Conservation (phyloP, 441 rosid genomes). For the Pelargonium myrrhifolium region DNA sequence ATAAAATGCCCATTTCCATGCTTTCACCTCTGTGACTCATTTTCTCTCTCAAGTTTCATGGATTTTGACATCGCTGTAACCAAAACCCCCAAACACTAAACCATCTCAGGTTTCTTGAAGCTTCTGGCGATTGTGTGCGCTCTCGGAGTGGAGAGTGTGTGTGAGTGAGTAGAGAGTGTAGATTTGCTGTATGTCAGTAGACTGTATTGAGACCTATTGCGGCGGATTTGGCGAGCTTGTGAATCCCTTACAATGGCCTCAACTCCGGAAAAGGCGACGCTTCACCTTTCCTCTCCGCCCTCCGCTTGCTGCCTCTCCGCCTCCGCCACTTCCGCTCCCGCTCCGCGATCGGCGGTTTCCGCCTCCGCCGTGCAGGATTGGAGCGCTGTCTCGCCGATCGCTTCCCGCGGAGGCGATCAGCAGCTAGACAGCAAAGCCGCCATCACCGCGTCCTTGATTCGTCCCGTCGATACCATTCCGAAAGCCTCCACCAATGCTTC, state of each 20-base stretch:
- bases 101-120: constrained; percentile 16
- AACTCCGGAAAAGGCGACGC: constrained; percentile 82
- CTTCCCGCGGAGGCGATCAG: constrained; percentile 23
- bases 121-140: constrained; percentile 22
- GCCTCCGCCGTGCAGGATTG: constrained; percentile 28
- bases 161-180: constrained; percentile 9
- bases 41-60: neutral
- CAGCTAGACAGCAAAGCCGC: constrained; percentile 27
- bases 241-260: constrained; percentile 96
- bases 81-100: neutral
- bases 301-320: constrained; percentile 18
- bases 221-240: constrained; percentile 77
- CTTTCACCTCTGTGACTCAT: too few relatives aligned
- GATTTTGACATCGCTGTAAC: neutral
- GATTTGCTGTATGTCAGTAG: constrained; percentile 93
- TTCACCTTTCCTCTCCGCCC: constrained; percentile 6
- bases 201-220: constrained; percentile 49
- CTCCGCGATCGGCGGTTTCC: constrained; percentile 25
- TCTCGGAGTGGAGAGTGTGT: constrained; percentile 13
- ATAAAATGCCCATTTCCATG: constrained; percentile 16
- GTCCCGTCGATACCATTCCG: constrained; percentile 45
- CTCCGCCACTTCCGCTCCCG: constrained; percentile 12
- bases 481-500: constrained; percentile 45
- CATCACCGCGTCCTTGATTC: constrained; percentile 39
- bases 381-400: constrained; percentile 21